Evolutionary conservation across 2,329 filamentous ascomycete species (phyloP).

Genomic region (Helotiales sp.): DNA sequence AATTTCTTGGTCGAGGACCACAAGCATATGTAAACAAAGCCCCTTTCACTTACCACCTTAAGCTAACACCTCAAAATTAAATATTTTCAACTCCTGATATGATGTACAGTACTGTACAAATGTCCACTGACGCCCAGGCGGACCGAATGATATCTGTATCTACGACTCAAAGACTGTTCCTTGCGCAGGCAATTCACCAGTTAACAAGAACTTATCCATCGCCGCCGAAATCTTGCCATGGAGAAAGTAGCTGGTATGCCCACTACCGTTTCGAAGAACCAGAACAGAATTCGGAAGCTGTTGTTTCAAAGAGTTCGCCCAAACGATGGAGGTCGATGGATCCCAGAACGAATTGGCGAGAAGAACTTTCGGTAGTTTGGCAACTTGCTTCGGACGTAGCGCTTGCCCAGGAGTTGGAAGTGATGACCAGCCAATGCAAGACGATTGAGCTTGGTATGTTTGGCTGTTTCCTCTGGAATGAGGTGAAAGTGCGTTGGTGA

Average conservation of each 20-base stretch:
- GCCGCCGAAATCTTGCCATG: constrained; percentile 43
- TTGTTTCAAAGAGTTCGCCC: constrained; percentile 44
- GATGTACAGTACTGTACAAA: background rate
- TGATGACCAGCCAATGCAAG: constrained; percentile 40
- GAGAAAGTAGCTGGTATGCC: constrained; percentile 47
- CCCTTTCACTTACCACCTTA: background rate
- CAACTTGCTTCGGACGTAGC: constrained; percentile 16
- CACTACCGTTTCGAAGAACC: constrained; percentile 48
- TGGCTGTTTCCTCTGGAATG: constrained; percentile 45
- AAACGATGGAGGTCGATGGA: constrained; percentile 48
- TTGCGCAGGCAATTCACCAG: constrained; percentile 44
- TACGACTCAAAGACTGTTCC: constrained; percentile 1
- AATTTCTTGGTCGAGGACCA: too few species aligned
- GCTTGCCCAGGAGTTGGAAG: background rate
- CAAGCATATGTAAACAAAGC: background rate
- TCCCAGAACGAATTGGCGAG: constrained; percentile 48
- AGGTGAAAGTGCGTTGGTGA: constrained; percentile 44
- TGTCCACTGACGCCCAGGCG: background rate
- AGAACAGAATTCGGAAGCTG: constrained; percentile 39
- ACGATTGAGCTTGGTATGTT: constrained; percentile 44
- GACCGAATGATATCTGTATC: background rate
- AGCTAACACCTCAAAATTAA: background rate
- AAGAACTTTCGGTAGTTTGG: constrained; percentile 43
- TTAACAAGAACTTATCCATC: constrained; percentile 45
- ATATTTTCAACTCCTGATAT: background rate